Evolutionary conservation across 2,329 filamentous ascomycete genomes (phyloP).

Genomic region (Lecanicillium sp.): DNA sequence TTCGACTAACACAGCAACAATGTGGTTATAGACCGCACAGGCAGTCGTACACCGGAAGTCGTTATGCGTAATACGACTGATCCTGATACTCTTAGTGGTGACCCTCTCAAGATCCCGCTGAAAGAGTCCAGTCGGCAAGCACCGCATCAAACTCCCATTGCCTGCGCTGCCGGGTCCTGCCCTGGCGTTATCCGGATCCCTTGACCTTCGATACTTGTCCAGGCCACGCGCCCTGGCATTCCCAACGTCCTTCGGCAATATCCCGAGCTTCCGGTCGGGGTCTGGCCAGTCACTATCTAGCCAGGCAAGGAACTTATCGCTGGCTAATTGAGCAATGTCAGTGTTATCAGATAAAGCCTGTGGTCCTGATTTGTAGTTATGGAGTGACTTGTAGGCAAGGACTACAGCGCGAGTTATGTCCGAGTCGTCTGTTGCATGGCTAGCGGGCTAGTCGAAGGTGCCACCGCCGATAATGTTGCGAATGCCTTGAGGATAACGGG

Average conservation of each 20-base stretch:
- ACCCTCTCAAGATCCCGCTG: slow-evolving; percentile 18
- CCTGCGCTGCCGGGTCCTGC: slow-evolving; percentile 30
- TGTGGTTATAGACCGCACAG: slow-evolving; percentile 32
- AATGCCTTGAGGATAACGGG: slow-evolving; percentile 26
- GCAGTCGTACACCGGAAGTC: slow-evolving; percentile 25
- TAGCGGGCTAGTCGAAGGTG: slow-evolving; percentile 30
- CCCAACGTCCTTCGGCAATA: slow-evolving; percentile 30
- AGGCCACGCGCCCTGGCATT: slow-evolving; percentile 27
- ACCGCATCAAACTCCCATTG: slow-evolving; percentile 41
- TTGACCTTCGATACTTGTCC: slow-evolving; percentile 14
- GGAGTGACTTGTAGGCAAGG: slow-evolving; percentile 37
- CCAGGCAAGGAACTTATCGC: slow-evolving; percentile 33
- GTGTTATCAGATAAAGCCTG: no score
- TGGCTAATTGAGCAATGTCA: slow-evolving; percentile 24
- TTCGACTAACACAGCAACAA: slow-evolving; percentile 24
- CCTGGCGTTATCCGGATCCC: slow-evolving; percentile 24
- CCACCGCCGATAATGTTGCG: slow-evolving; percentile 37
- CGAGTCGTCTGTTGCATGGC: slow-evolving; percentile 40
- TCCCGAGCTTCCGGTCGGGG: slow-evolving; percentile 21
- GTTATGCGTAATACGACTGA: slow-evolving; percentile 31
- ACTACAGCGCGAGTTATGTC: slow-evolving; percentile 38
- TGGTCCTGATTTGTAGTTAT: no score
- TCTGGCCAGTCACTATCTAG: slow-evolving; percentile 33
- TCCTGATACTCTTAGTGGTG: slow-evolving; percentile 22
- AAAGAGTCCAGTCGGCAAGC: slow-evolving; percentile 37